Conservation (phyloP, 305 asterid genomes). For the Fraxinus sp. region DNA sequence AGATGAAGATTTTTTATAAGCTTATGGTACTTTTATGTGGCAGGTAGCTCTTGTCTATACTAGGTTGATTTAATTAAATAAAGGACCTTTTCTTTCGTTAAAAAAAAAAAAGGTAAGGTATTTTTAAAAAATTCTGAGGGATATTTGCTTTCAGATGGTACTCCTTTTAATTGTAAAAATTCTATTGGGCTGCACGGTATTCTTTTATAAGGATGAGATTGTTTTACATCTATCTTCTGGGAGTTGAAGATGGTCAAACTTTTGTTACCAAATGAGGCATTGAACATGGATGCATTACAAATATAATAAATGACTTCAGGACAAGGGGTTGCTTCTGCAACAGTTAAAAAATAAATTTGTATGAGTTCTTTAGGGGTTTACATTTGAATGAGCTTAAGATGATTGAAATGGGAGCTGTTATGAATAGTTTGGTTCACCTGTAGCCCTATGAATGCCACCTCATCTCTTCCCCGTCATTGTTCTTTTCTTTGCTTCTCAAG, state of each 20-base stretch:
- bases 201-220: not conserved
- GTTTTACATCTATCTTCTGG: not conserved
- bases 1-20: not conserved
- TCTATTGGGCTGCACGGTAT: not conserved
- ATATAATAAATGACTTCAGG: not conserved
- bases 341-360: not conserved
- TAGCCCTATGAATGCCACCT: not conserved
- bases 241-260: not conserved
- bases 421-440: not conserved
- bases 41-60: not conserved
- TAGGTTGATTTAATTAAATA: not conserved
- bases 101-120: not conserved
- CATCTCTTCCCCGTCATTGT: not conserved
- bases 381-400: not conserved
- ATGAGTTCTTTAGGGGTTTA: not conserved
- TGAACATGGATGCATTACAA: not conserved
- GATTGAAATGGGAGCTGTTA: not conserved
- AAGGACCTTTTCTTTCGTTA: not conserved
- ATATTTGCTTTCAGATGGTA: not conserved
- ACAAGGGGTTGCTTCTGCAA: not conserved
- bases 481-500: conserved; percentile 6
- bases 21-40: not conserved
- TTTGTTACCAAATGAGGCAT: not conserved
- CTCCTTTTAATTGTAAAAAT: not conserved
- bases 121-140: not conserved